Evolutionary conservation across 1,284 basidiomycete genomes (phyloP).

Genomic region (Moesziomyces sp.): DNA sequence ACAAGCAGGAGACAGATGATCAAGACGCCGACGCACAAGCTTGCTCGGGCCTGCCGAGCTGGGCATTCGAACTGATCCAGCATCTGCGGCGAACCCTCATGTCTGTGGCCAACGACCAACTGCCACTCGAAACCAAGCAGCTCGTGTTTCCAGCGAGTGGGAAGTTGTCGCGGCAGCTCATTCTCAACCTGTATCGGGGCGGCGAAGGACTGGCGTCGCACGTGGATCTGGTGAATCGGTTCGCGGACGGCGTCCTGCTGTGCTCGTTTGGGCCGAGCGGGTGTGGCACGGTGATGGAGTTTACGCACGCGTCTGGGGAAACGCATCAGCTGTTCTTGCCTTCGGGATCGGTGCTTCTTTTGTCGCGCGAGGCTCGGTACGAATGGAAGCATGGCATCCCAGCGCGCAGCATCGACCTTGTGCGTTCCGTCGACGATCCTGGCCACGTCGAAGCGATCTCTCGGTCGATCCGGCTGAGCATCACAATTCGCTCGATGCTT

Average conservation of each 20-base stretch:
- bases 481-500: conserved; percentile 56
- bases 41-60: conserved; percentile 32
- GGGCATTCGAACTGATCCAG: conserved; percentile 29
- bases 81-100: conserved; percentile 10
- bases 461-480: conserved; percentile 43
- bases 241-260: conserved; percentile 65
- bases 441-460: conserved; percentile 5
- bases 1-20: no score
- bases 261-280: conserved; percentile 45
- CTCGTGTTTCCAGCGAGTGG: conserved; percentile 21
- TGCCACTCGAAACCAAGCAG: conserved; percentile 4
- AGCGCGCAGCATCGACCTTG: conserved; percentile 29
- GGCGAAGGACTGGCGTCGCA: conserved; percentile 70
- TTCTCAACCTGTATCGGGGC: conserved; percentile 70
- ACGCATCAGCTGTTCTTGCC: conserved; percentile 67
- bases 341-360: conserved; percentile 67
- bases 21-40: not conserved
- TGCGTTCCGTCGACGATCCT: conserved; percentile 1
- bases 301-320: conserved; percentile 14
- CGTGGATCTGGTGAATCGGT: conserved; percentile 69
- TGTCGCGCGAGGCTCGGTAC: conserved; percentile 69
- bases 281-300: conserved; percentile 54
- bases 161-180: conserved; percentile 65
- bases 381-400: conserved; percentile 70
- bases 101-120: not conserved